Base-by-base conservation (phyloP, 164 flowering plant genomes). In the Sextonia rubra region DNA sequence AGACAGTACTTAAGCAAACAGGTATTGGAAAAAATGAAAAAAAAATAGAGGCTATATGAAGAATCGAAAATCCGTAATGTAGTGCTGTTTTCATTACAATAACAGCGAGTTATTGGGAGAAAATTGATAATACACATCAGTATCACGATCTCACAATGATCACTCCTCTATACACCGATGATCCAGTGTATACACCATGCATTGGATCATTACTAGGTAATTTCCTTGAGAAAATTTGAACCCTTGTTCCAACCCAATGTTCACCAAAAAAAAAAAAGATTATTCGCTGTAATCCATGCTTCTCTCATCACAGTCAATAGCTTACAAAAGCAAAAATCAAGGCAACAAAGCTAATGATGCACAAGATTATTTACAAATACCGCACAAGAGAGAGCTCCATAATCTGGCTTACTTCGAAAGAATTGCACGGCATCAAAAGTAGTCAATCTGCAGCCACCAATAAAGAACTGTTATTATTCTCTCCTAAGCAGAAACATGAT, bases 241-340 rank as follows among this genome's bases (percentile, higher is more conserved):
- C 58, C 67, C 27, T 64, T 64, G n/a, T 64, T 64, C 30, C 67
- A 64, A 64, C 27, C 18, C 20, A 27, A 23, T 22, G 27, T 22
- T 52, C 58, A 52, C 58, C 4, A 52, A 52, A 49, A 20, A 52
- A 52, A 49, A 52, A 17, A 52, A 4, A 52, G 17, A 17, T 52
- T 52, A 52, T 18, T 52, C 58, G 58, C 17, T 20, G n/a, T n/a
- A 15, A 64, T 66, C 37, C 4, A 66, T 22, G 52, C 4, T 37
- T 76, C 78, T 80, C 85, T 76, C 73, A 76, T 76, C 80, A 71
- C 71, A 70, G 72, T 70, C 73, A 60, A 63, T 48, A 69, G 75
- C 70, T 64, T 25, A 68, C 71, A 56, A 69, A 66, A 52, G 66
- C 55, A 78, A 77, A 70, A 17, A 27, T 18, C 27, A 29, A 27